phyloP scores from a whole-genome alignment of 306 rosid species.

The Heteromeles arbutifolia region DNA sequence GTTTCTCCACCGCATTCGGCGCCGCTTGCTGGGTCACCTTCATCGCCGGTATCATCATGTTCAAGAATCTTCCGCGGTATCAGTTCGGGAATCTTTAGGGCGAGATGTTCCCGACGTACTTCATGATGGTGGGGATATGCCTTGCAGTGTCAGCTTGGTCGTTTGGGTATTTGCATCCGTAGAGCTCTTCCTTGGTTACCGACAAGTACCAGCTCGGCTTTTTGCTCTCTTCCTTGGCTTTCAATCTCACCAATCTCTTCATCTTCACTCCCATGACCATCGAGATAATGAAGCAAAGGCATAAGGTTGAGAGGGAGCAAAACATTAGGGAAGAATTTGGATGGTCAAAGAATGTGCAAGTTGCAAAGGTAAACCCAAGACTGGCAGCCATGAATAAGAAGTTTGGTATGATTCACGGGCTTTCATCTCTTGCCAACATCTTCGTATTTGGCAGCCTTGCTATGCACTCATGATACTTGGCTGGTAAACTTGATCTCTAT shows the following conservation, averaged over 20 bases:
- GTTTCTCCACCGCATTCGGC: conserved; percentile 92
- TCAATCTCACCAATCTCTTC: conserved; percentile 77
- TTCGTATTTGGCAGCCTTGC: too few relatives aligned
- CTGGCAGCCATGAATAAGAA: too few relatives aligned
- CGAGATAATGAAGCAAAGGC: conserved; percentile 97
- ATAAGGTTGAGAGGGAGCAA: conserved; percentile 84
- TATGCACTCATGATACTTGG: conserved; percentile 94
- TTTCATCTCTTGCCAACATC: too few relatives aligned
- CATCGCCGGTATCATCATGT: conserved; percentile 96
- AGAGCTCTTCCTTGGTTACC: conserved; percentile 62
- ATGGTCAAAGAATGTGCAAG: conserved; percentile 88
- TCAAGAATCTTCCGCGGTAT: conserved; percentile 94
- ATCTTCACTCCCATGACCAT: conserved; percentile 94
- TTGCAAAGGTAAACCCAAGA: too few relatives aligned
- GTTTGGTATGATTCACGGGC: too few relatives aligned
- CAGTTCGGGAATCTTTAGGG: conserved; percentile 96
- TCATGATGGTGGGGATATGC: conserved; percentile 76
- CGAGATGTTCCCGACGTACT: conserved; percentile 97
- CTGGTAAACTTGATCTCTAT: conserved; percentile 62
- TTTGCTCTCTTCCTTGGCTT: conserved; percentile 74
- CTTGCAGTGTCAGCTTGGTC: conserved; percentile 67
- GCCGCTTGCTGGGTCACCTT: conserved; percentile 92
- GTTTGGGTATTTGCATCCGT: conserved; percentile 83
- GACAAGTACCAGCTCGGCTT: conserved; percentile 92
- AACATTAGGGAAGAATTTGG: conserved; percentile 84